Evolutionary conservation across 2,329 filamentous ascomycete species (phyloP), one percentile per base, ranked within the genome.

Genomic region (Stemphylium beticola): DNA sequence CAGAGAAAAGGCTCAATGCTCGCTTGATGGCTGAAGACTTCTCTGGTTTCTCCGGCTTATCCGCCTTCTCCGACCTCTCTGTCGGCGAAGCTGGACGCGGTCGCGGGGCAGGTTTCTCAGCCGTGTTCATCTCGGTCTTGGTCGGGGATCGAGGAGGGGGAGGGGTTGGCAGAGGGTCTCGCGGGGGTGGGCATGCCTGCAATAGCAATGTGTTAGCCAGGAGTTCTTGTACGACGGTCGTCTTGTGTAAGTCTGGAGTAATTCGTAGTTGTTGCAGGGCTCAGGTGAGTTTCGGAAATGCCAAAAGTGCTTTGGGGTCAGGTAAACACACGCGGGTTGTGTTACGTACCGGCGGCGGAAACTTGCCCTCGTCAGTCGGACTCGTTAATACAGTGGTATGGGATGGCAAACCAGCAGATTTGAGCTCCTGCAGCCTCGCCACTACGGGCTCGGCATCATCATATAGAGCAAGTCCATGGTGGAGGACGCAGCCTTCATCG

Each of bases 401-500:
- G 62, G 72, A 67, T 63, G 72, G 72, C 71, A 74, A 72, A 73
- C 72, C 72, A 60, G 72, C 73, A 67, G 67, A 66, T 62, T 64
- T 69, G 41, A 75, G 65, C 58, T 75, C 73, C 58, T 75, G 70
- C 50, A 61, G 59, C 52, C 73, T 68, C 45, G 60, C 53, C 31
- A 69, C 62, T 26, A 75, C 69, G 29, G 69, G 55, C 55, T 71
- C 65, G 50, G 72, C 71, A 64, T 83, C 79, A 17, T 81, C 79
- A 63, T 81, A 83, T 24, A 85, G 66, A 40, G 81, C 78, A 29
- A 79, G 65, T 7, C 82, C 82, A 22, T 75, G 69, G 34, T 81
- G 77, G 60, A 82, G 84, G n/a, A 81, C 70, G 62, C 78, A 81
- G 9, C 77, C 77, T 44, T 77, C 75, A 52, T 82, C 80, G 36